These are phyloP conservation scores for Gynostemma pentaphyllum DNA, from an alignment of 306 rosid genomes.

Conservation along the genomic window DNA sequence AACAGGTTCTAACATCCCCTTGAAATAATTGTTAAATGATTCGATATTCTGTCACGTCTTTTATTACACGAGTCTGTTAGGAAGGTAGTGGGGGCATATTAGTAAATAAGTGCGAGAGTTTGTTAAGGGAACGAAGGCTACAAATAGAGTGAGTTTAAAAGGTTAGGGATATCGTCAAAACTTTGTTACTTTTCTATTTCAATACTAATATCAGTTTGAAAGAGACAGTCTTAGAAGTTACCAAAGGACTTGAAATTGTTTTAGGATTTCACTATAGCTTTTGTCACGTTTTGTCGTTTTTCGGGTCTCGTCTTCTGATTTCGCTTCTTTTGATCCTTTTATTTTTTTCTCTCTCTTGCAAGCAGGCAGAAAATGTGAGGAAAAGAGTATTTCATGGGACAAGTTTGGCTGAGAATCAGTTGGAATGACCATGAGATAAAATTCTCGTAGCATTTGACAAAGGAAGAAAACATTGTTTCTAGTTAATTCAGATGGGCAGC, in stretches of 20 bases:
- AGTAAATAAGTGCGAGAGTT: too few species aligned
- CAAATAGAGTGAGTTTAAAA: too few species aligned
- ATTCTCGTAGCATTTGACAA: neutral
- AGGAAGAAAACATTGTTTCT: neutral
- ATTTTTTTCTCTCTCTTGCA: conserved; percentile 3
- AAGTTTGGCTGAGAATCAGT: conserved; percentile 16
- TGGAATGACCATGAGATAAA: neutral
- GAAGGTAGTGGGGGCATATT: too few species aligned
- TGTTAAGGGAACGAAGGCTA: neutral
- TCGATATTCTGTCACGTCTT: neutral
- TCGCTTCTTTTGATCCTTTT: neutral
- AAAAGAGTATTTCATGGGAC: conserved; percentile 37
- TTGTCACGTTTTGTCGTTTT: neutral
- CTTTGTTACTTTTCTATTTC: too few species aligned
- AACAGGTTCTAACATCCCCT: conserved; percentile 23
- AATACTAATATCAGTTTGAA: too few species aligned
- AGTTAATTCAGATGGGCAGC: too few species aligned
- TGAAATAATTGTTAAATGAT: neutral
- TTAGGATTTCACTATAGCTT: too few species aligned
- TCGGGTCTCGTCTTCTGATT: neutral
- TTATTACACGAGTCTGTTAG: too few species aligned
- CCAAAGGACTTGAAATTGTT: too few species aligned
- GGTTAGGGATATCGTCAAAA: too few species aligned
- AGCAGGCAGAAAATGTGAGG: conserved; percentile 46
- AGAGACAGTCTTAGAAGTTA: too few species aligned